Evolutionary conservation across 306 rosid genomes (phyloP), one percentile per base, ranked within the genome.

Genomic region (Fragaria ananassa): DNA sequence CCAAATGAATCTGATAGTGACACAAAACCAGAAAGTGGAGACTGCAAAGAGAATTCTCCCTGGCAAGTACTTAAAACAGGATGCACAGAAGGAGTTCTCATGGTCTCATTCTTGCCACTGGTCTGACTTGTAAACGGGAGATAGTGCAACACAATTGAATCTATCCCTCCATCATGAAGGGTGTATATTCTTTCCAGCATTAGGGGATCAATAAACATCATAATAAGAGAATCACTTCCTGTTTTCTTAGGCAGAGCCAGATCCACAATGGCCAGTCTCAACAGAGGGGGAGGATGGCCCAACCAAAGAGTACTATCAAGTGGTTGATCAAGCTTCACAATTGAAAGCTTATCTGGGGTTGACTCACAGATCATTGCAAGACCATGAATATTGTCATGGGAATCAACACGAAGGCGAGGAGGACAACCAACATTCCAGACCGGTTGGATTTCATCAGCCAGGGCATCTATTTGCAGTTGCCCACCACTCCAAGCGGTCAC

Each of bases 401-500:
- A 85, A 85, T 92, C 96, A 70, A 89, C 96, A 79, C 88, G 93
- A 70, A 95, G 90, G 53, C 88, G 91, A 68, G 97, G 96, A 34
- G 99, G 85, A 78, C 85, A 78, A 69, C 91, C 92, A 72, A 81
- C 72, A 85, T 75, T 87, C 99, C 97, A 95, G 47, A 92, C 87
- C 68, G 97, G 97, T 79, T 95, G 99, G 82, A 92, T 88, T 85
- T 95, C 99, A 83, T 95, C 98, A 10, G 99, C 97, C 77, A 95
- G 82, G 73, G 97, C 97, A 87, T 92, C 99, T 78, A 92, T 86
- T 82, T 89, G 99, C 77, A 92, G 77, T 65, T 95, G 93, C 81
- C 99, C 99, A 74, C 93, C 93, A 85, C 91, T 95, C 99, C 99
- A 95, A 34, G 99, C 92, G 76, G 97, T 91, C 72, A 95, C 90